Evolutionary conservation across 2,329 filamentous ascomycete species (phyloP), one percentile per base, ranked within the genome.

Genomic region (Nothophoma quercina): DNA sequence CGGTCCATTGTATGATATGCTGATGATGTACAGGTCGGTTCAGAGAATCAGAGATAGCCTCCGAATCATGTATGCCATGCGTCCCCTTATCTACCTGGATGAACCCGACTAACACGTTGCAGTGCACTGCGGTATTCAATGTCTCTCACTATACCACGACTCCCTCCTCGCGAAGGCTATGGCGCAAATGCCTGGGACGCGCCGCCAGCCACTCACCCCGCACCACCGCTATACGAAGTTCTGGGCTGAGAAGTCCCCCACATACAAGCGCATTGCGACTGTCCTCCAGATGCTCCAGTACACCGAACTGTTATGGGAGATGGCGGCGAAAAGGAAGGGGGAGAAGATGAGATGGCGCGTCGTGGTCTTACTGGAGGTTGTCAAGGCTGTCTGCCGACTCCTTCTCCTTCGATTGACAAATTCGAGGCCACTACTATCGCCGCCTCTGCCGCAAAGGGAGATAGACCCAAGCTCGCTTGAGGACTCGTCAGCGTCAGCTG

Each of bases 291-390:
- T 96, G 77, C 89, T 97, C 21, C 90, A 95, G 63, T 98, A 98
- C 71, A 96, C 93, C 0, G 91, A 99, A 77, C 80, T 99, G 23
- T 78, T 99, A n/a, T 95, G 93, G 84, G 95, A 99, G 74, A 99
- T 99, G 95, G 85, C 89, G 22, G 93, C 93, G 22, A 96, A 96
- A 76, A 84, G 93, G 40, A 87, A 87, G 57, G 90, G 91, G 15
- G 92, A 96, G 73, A 86, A 84, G 67, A 77, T 88, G 21, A 85
- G 92, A 23, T 99, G 95, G 95, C 87, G 90, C 43, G 86, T 96
- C 0, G 86, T 98, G 5, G 87, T 98, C 9, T 71, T 96, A 3
- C 80, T 99, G 18, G 95, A 99, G 76, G 83, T 85, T 1, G 79
- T 95, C 69, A 98, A 98, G 75, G 93, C 93, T 2, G 63, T 95